Evolutionary conservation across 257 asterid genomes (phyloP).

Genomic region (Asclepias syriaca): DNA sequence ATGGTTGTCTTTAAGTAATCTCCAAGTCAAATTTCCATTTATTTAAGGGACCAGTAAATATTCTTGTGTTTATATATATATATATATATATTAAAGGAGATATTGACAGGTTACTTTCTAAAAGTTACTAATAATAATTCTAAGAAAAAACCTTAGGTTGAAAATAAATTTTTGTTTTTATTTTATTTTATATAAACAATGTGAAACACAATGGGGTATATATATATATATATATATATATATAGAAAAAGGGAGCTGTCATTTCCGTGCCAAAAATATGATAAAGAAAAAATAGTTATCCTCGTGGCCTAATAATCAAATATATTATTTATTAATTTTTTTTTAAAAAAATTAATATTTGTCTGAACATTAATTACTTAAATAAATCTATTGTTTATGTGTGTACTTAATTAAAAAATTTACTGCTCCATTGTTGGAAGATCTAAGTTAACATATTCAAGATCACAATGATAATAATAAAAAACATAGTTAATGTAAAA

Average conservation of each 20-base stretch:
- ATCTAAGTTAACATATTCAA: constrained; percentile 16
- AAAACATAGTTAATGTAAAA: constrained; percentile 10
- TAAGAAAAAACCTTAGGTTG: not conserved
- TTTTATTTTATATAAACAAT: not conserved
- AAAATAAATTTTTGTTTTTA: not conserved
- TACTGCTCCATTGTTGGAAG: constrained; percentile 20
- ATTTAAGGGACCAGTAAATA: not conserved
- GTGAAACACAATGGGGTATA: not conserved
- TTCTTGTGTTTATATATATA: not conserved
- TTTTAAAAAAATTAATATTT: not conserved
- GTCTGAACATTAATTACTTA: constrained; percentile 9
- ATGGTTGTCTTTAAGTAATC: not conserved
- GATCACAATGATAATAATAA: constrained; percentile 7
- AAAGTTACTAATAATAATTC: constrained; percentile 1
- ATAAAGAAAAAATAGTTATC: constrained; percentile 10
- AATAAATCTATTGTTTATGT: not conserved
- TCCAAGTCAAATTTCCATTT: not conserved
- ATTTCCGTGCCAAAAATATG: constrained; percentile 1
- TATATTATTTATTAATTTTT: not conserved
- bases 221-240: too few relatives aligned
- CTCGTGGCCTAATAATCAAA: constrained; percentile 17
- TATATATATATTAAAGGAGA: not conserved
- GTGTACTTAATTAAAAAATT: not conserved
- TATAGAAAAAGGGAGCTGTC: constrained; percentile 1
- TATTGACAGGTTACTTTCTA: not conserved